Percentiles rank a stretch among this genome's conserved stretches.
phyloP scores from a whole-genome alignment of 306 rosid genomes.

The Ormosia semicastrata region DNA sequence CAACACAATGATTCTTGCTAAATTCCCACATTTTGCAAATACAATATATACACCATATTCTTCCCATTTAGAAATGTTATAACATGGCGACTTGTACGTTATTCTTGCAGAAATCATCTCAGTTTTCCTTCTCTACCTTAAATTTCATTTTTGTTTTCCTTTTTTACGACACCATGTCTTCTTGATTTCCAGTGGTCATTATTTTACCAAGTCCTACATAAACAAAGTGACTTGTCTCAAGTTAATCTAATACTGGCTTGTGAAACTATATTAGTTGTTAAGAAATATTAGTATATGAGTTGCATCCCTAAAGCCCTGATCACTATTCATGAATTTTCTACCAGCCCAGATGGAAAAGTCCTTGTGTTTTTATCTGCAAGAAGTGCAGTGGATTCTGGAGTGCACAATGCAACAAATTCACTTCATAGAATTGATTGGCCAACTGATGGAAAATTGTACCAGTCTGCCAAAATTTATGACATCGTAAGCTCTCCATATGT shows the following conservation, averaged over 20 bases:
- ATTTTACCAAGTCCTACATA: not conserved
- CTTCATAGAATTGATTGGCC: constrained; percentile 91
- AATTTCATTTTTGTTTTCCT: not conserved
- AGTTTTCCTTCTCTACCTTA: not conserved
- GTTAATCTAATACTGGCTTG: not conserved
- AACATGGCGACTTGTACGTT: not conserved
- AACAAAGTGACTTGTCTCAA: not conserved
- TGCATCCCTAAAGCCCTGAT: constrained; percentile 4
- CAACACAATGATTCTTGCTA: not conserved
- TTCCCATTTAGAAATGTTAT: not conserved
- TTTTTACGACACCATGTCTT: not conserved
- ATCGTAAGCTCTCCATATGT: constrained; percentile 50
- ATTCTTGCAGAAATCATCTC: not conserved
- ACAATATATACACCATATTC: not conserved
- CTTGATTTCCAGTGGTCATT: not conserved
- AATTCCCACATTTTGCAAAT: not conserved
- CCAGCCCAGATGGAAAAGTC: constrained; percentile 80
- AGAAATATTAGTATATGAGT: not conserved
- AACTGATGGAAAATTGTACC: constrained; percentile 38
- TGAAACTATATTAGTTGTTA: not conserved
- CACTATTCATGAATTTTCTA: constrained; percentile 19
- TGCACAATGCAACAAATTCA: constrained; percentile 77
- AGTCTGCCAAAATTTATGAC: constrained; percentile 51
- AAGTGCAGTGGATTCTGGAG: constrained; percentile 79
- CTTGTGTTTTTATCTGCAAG: constrained; percentile 77